Percentiles rank a stretch among this genome's conserved stretches.
Conservation (phyloP, 345 rosid genomes). For the Lepidium sativum region DNA sequence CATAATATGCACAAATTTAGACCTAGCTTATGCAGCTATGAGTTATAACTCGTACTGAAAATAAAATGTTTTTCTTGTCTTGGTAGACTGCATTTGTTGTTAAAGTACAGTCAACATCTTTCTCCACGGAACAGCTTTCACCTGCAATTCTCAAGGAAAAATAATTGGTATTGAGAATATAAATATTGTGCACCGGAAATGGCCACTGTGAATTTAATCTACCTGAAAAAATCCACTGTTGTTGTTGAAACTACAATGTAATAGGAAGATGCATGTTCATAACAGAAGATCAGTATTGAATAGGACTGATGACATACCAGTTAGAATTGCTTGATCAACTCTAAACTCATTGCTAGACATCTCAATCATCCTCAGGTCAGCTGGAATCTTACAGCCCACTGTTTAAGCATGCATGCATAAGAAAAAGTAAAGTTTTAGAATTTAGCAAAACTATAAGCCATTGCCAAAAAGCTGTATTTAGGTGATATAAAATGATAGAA, state of each 20-base stretch:
- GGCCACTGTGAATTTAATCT: neutral
- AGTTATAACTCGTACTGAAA: constrained; percentile 57
- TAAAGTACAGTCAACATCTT: constrained; percentile 57
- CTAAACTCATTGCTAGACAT: constrained; percentile 80
- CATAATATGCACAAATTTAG: neutral
- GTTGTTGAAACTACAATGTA: constrained; percentile 6
- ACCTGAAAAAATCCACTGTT: neutral
- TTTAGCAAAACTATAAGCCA: neutral
- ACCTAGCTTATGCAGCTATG: constrained; percentile 13
- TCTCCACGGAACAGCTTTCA: constrained; percentile 94
- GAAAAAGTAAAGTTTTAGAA: constrained; percentile 9
- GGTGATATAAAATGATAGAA: neutral
- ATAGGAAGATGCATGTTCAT: neutral
- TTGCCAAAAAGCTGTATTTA: neutral
- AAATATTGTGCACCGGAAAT: neutral
- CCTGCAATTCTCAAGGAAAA: constrained; percentile 43
- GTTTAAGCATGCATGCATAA: constrained; percentile 16
- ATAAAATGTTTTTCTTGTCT: constrained; percentile 95
- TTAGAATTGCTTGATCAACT: constrained; percentile 98
- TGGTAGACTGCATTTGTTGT: constrained; percentile 96
- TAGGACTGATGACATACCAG: constrained; percentile 43
- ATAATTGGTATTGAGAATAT: constrained; percentile 9
- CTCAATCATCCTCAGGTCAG: constrained; percentile 97
- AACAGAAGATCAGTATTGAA: neutral
- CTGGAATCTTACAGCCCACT: constrained; percentile 99